Base-by-base conservation (phyloP, 2,329 filamentous ascomycete species). In the Aureobasidium sp. region DNA sequence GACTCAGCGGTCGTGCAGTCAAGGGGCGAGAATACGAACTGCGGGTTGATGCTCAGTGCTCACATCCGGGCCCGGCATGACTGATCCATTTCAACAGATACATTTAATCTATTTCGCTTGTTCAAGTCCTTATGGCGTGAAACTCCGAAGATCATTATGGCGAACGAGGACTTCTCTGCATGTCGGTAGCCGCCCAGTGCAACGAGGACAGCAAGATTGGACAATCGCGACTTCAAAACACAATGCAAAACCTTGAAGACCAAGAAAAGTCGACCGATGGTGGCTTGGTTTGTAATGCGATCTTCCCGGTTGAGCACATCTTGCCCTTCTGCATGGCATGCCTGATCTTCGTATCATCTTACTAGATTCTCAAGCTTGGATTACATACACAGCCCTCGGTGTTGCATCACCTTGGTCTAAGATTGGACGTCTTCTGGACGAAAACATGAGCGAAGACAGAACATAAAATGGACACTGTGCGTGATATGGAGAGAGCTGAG, bases 61-160 rank as follows among this genome's bases (percentile, higher is more conserved):
- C 50, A 22, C 53, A 17, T 22, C 22, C 15, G 19, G 22, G 15
- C 50, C 31, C 50, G 22, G 15, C 2, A 9, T 29, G 24, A 6
- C 24, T 24, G n/a, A 31, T 31, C 31, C 37, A 29, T 24, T 8
- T 17, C 14, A 31, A 22, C 39, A 24, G 24, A 24, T 24, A 24
- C 24, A 14, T 4, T 31, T 31, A 45, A 58, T 58, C 54, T 47
- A 58, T 47, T 37, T 58, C 54, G 54, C 54, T 58, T 58, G 42
- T 37, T 22, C 29, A 42, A 31, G 17, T 24, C 50, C 19, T 45
- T 42, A 27, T 17, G 11, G 24, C 39, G 37, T 58, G 54, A 58
- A 58, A 58, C 54, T 12, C 11, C n/a, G 54, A 35, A 58, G 44
- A 58, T 27, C 40, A 45, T 31, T 15, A 47, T 47, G 40, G 33